These are phyloP conservation scores for Striga asiatica DNA, from an alignment of 257 asterid genomes.

Conservation along the genomic window DNA sequence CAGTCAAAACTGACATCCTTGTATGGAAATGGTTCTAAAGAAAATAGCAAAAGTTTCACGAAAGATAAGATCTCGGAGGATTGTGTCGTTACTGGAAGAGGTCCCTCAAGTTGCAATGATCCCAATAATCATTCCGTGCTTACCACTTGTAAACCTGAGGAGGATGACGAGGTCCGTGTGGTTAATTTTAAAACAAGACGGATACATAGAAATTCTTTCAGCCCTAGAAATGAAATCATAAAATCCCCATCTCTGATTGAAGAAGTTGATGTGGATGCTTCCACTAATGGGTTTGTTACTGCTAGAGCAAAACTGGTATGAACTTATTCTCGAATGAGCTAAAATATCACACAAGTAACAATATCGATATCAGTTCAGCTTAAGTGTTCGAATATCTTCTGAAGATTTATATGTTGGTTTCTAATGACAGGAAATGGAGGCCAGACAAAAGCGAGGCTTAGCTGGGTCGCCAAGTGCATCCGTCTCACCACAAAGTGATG, in stretches of 20 bases:
- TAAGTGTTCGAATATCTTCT: background rate
- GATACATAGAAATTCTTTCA: conserved; percentile 36
- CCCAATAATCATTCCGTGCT: conserved; percentile 20
- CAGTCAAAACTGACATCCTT: conserved; percentile 60
- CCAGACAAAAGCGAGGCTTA: conserved; percentile 67
- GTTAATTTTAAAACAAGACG: conserved; percentile 45
- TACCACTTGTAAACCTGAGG: conserved; percentile 28
- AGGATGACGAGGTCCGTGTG: conserved; percentile 38
- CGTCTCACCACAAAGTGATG: conserved; percentile 69
- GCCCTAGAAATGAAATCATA: conserved; percentile 44
- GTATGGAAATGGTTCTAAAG: conserved; percentile 40
- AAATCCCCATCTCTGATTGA: conserved; percentile 51
- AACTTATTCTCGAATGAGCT: conserved; percentile 3
- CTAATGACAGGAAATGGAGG: conserved; percentile 78
- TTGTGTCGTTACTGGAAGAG: conserved; percentile 32
- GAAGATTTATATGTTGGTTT: conserved; percentile 11
- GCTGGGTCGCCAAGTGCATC: conserved; percentile 69
- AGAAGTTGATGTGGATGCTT: conserved; percentile 49
- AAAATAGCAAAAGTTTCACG: conserved; percentile 23
- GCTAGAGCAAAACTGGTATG: conserved; percentile 89
- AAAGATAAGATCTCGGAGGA: conserved; percentile 41
- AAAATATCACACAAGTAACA: too few relatives aligned
- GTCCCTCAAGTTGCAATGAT: conserved; percentile 21
- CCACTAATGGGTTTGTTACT: conserved; percentile 81
- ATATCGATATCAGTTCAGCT: background rate